Evolutionary conservation across 2,329 filamentous ascomycete genomes (phyloP), one percentile per base, ranked within the genome.

Genomic region (Fusarium marasasianum): DNA sequence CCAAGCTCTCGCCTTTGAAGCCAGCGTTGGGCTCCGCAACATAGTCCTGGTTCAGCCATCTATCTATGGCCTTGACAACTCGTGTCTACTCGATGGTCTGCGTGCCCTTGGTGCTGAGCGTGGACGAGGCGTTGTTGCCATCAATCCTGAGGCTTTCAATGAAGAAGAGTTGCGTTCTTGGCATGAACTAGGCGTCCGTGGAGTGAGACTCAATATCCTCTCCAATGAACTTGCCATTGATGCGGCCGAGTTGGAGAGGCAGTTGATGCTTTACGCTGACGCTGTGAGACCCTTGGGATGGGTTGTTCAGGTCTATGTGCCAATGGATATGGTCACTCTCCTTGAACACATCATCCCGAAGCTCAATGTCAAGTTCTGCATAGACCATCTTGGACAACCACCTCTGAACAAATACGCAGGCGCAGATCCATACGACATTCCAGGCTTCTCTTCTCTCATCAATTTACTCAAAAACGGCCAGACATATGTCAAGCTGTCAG

Each of bases 31-130:
- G 6, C 85, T 91, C 44, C 73, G 82, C 47, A 89, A 90, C 66
- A 83, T 90, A 57, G 89, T 91, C 31, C 82, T 92, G 17, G 87
- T 90, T 6, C 90, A 92, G 73, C 89, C 89, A 2, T 91, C 88
- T 22, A 88, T 90, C 58, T 92, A 91, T 77, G 89, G 87, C 31
- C 82, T 84, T 59, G 89, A 92, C 79, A 92, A 92, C 74, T 82
- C 85, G 1, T 91, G 88, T 75, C 80, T 91, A 8, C 82, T 92
- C 18, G 86, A 89, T 48, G 88, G 88, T 0, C 81, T 92, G 18
- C 76, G 79, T 12, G 78, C 78, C 17, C 78, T 91, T 6, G 89
- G 89, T 1, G 83, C 86, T 1, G 77, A 79, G 20, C 83, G 84
- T 44, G 89, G 85, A 13, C 83, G 90, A 50, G 90, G 84, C 5